phyloP scores from a whole-genome alignment of 495 filamentous ascomycete genomes.

The Penicillium diatomitis region DNA sequence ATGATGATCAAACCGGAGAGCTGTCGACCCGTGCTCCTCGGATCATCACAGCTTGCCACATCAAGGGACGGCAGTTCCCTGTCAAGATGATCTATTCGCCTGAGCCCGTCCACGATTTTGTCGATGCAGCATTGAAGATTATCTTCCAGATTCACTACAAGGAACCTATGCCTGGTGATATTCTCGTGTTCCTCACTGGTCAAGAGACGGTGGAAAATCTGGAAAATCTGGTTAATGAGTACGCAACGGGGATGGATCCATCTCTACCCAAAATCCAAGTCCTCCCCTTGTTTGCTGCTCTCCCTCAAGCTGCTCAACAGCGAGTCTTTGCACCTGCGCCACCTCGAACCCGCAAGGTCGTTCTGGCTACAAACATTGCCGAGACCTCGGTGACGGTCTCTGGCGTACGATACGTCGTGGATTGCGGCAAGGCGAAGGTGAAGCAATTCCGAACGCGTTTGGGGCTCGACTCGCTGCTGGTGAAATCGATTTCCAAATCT shows the following conservation, averaged over 20 bases:
- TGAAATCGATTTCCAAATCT: slow-evolving; percentile 86
- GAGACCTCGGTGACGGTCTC: slow-evolving; percentile 96
- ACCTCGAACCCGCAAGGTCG: slow-evolving; percentile 71
- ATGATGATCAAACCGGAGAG: slow-evolving; percentile 1
- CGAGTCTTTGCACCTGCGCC: slow-evolving; percentile 73
- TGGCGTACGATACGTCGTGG: slow-evolving; percentile 84
- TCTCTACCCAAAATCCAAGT: slow-evolving; percentile 65
- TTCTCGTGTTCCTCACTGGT: slow-evolving; percentile 87
- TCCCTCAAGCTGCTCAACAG: slow-evolving; percentile 72
- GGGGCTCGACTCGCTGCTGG: slow-evolving; percentile 82
- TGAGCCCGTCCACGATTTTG: slow-evolving; percentile 71
- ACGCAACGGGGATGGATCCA: slow-evolving; percentile 57
- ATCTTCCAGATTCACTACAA: slow-evolving; percentile 86
- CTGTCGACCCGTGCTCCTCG: slow-evolving; percentile 4
- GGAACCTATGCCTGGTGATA: slow-evolving; percentile 85
- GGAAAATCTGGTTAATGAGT: slow-evolving; percentile 72
- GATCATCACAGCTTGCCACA: slow-evolving; percentile 51
- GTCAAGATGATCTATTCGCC: slow-evolving; percentile 72
- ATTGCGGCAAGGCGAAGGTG: slow-evolving; percentile 88
- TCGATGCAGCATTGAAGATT: slow-evolving; percentile 68
- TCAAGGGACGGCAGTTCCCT: slow-evolving; percentile 82
- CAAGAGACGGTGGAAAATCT: slow-evolving; percentile 86
- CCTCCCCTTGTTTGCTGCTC: slow-evolving; percentile 64
- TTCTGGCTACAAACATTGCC: slow-evolving; percentile 93
- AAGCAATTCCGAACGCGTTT: slow-evolving; percentile 82